Evolutionary conservation across 2,329 filamentous ascomycete genomes (phyloP).

Genomic region (Diaporthe batatas): DNA sequence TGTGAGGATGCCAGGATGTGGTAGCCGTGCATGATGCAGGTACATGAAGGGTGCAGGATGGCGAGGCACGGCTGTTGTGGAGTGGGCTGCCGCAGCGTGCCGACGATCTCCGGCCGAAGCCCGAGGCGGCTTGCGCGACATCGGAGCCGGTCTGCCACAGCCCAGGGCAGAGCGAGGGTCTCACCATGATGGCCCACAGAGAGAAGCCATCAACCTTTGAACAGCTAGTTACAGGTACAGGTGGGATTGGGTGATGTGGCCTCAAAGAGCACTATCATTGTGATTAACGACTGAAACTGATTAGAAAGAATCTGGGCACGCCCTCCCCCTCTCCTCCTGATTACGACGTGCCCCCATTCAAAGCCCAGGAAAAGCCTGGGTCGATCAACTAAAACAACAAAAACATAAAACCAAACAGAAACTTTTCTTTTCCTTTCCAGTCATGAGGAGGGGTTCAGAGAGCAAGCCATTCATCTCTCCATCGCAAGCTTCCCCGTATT

Average conservation of each 20-base stretch:
- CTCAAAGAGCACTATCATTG: neutral
- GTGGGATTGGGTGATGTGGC: no score
- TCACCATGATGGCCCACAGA: neutral
- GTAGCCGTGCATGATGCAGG: neutral
- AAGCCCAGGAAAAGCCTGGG: neutral
- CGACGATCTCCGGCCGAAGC: neutral
- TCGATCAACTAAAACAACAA: neutral
- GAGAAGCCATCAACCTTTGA: fast-evolving
- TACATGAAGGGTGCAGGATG: neutral
- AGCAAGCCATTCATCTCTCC: neutral
- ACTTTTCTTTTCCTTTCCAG: no score
- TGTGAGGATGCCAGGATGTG: neutral
- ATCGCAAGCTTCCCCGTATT: no score
- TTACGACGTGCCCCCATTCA: neutral
- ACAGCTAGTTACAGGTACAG: neutral
- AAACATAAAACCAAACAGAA: neutral
- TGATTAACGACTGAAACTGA: neutral
- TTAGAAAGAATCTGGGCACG: neutral
- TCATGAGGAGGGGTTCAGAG: neutral
- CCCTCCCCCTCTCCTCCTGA: neutral
- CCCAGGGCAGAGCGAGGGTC: neutral
- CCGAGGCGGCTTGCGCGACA: neutral
- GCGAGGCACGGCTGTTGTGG: neutral
- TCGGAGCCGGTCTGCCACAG: neutral
- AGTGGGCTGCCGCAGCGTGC: slow-evolving; percentile 20